These are phyloP conservation scores for Solanum chilense DNA, from an alignment of 257 asterid species.

Conservation along the genomic window DNA sequence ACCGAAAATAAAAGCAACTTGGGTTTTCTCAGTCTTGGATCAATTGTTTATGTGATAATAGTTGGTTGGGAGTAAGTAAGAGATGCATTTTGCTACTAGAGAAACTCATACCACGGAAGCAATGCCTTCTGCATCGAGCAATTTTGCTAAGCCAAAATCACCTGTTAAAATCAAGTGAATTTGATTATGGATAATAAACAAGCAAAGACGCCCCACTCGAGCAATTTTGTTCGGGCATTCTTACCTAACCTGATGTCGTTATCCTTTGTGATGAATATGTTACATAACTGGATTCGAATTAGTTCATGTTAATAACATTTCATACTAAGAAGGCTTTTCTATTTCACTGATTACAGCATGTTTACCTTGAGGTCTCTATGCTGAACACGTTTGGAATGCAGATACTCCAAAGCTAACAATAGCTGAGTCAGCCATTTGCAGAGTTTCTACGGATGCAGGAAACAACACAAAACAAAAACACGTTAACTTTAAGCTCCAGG, in stretches of 20 bases:
- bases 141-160: constrained; percentile 83
- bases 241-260: constrained; percentile 78
- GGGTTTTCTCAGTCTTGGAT: not conserved
- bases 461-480: not conserved
- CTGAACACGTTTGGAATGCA: constrained; percentile 85
- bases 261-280: constrained; percentile 76
- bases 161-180: constrained; percentile 31
- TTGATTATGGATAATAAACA: not conserved
- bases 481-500: not conserved
- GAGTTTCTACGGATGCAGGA: constrained; percentile 39
- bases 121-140: constrained; percentile 57
- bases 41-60: not conserved
- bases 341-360: not conserved
- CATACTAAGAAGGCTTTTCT: not conserved
- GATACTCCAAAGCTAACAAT: constrained; percentile 70
- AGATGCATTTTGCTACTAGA: not conserved
- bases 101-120: constrained; percentile 65
- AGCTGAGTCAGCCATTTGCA: constrained; percentile 95
- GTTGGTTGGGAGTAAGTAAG: not conserved
- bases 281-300: constrained; percentile 49
- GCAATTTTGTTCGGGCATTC: constrained; percentile 6
- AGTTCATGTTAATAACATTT: constrained; percentile 4
- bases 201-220: not conserved
- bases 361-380: constrained; percentile 90
- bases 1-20: not conserved